Conservation (phyloP, 2,329 filamentous ascomycete genomes). For the Stagonosporopsis rhizophila region DNA sequence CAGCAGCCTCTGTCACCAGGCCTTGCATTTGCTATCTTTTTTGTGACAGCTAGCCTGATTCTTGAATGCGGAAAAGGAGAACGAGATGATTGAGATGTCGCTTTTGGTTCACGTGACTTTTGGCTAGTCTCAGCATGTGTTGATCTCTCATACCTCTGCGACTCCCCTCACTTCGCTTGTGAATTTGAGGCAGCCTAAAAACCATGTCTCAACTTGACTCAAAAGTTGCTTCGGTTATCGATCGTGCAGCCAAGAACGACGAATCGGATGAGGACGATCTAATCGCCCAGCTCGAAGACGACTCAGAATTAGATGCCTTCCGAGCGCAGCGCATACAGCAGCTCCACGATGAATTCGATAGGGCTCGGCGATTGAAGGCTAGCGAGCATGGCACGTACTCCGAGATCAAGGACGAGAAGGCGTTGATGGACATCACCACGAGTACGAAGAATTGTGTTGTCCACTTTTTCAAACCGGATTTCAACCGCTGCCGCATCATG, state of each 20-base stretch:
- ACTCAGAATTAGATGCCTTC: slow-evolving; percentile 61
- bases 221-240: slow-evolving; percentile 60
- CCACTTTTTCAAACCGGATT: slow-evolving; percentile 71
- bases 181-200: neutral
- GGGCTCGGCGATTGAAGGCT: slow-evolving; percentile 59
- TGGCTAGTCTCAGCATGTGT: slow-evolving; percentile 12
- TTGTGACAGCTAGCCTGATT: neutral
- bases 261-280: slow-evolving; percentile 66
- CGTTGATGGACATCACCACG: slow-evolving; percentile 67
- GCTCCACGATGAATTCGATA: slow-evolving; percentile 62
- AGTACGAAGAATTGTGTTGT: slow-evolving; percentile 64
- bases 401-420: slow-evolving; percentile 65
- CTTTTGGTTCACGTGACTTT: slow-evolving; percentile 14
- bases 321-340: slow-evolving; percentile 65
- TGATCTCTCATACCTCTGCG: slow-evolving; percentile 10
- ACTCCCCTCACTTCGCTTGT: slow-evolving; percentile 29
- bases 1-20: slow-evolving; percentile 6
- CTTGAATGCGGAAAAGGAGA: neutral
- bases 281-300: slow-evolving; percentile 65
- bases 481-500: slow-evolving; percentile 68
- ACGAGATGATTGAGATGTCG: neutral
- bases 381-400: slow-evolving; percentile 61
- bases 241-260: slow-evolving; percentile 49
- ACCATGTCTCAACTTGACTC: slow-evolving; percentile 57
- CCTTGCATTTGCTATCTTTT: neutral